Evolutionary conservation across 2,329 filamentous ascomycete species (phyloP), one percentile per base, ranked within the genome.

Genomic region (Zymoseptoria tritici): DNA sequence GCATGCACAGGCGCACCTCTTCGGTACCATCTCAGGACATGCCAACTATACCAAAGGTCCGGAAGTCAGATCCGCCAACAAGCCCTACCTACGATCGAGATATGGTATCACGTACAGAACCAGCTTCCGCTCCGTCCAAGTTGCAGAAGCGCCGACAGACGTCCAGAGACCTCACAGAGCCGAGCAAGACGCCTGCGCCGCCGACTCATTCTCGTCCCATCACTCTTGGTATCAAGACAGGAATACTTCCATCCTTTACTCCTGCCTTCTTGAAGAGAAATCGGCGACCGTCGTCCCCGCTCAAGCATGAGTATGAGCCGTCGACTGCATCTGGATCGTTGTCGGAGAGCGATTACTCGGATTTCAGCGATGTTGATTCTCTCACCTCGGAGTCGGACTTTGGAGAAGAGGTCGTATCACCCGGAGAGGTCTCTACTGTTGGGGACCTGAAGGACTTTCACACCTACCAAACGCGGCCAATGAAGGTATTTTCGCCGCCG

Each of bases 271-370:
- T 74, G 50, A 72, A 69, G 64, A 64, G 80, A 73, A 73, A 87
- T 70, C 85, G 92, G 52, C 85, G 91, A 19, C 88, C 86, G 1
- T 97, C 94, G 0, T 99, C 94, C 1, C 94, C 94, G 0, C 79
- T 99, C 55, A 99, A 99, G 77, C 93, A 97, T 71, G 93, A 99
- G 76, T 99, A 97, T 69, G 87, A 92, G 63, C 93, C 93, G 13
- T 97, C 94, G 16, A 85, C 84, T 6, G 84, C 83, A 52, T 86
- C 85, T 0, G 83, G 84, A 50, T 84, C 84, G 6, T 81, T 81
- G 8, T 81, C 79, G 1, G 80, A 84, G 57, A 85, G 81, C 52
- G 82, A 84, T 54, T 77, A 79, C 50, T 83, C 81, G 13, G 73
- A 73, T 20, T 29, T 53, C 7, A 69, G 75, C 6, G 85, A 87